phyloP scores from a whole-genome alignment of 352 stramenopile species.

The Globisporangium splendens region DNA sequence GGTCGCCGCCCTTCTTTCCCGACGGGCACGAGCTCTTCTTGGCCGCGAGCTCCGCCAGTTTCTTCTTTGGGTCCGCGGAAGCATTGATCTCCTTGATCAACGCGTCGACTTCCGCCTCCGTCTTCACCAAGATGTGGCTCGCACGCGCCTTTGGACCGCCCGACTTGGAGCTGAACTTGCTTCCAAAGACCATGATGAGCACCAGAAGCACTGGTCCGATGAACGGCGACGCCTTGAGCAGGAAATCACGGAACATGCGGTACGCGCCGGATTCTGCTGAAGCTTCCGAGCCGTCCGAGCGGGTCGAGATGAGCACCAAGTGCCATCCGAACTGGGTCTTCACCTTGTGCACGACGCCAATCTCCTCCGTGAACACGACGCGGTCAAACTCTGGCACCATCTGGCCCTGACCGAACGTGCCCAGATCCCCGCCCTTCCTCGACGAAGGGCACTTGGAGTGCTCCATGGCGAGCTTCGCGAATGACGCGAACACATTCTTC shows the following conservation, averaged over 20 bases:
- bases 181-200: constrained; percentile 41
- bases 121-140: constrained; percentile 75
- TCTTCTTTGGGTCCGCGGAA: constrained; percentile 45
- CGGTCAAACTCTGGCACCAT: constrained; percentile 78
- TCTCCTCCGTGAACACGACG: constrained; percentile 63
- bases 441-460: constrained; percentile 73
- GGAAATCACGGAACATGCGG: constrained; percentile 24
- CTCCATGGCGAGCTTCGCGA: constrained; percentile 63
- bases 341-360: constrained; percentile 79
- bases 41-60: constrained; percentile 54
- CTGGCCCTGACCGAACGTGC: constrained; percentile 65
- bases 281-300: constrained; percentile 37
- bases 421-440: constrained; percentile 63
- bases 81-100: constrained; percentile 52
- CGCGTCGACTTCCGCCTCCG: constrained; percentile 52
- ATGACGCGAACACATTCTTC: constrained; percentile 48
- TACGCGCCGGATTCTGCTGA: constrained; percentile 28
- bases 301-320: constrained; percentile 52
- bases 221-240: constrained; percentile 49
- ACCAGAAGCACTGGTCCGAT: constrained; percentile 49
- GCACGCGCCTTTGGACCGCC: constrained; percentile 43
- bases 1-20: constrained; percentile 52
- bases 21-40: constrained; percentile 75
- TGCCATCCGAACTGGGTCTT: constrained; percentile 80
- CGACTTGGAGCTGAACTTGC: constrained; percentile 18